Conservation (phyloP, 805 yeast species). For the Yarrowia divulgata region DNA sequence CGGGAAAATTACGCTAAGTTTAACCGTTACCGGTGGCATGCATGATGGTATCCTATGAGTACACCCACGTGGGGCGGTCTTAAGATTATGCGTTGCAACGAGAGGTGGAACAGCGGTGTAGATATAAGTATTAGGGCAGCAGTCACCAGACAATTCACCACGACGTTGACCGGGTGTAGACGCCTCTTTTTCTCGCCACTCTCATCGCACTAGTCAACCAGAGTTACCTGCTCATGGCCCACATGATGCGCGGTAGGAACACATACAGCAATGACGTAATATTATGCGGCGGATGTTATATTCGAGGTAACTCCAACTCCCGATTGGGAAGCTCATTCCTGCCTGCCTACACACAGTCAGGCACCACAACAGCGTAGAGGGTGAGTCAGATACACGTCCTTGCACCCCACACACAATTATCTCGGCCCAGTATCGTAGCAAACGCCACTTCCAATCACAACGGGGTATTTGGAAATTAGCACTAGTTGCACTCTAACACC, state of each 20-base stretch:
- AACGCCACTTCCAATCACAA: too few relatives aligned
- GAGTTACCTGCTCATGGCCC: too few relatives aligned
- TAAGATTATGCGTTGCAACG: constrained; percentile 7
- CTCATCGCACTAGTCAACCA: neutral
- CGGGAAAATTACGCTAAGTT: constrained; percentile 9
- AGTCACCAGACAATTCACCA: too few relatives aligned
- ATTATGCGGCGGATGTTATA: neutral
- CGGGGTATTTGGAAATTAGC: too few relatives aligned
- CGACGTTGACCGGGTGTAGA: too few relatives aligned
- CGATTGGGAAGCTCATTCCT: constrained; percentile 11
- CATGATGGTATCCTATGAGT: constrained; percentile 18
- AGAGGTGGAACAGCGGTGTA: neutral
- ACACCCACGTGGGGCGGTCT: constrained; percentile 22
- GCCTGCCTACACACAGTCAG: neutral
- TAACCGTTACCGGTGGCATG: constrained; percentile 28
- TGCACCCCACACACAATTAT: neutral
- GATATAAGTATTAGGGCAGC: neutral
- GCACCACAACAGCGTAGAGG: neutral
- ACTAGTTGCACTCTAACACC: neutral
- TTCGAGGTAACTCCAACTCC: neutral
- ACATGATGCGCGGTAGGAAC: neutral
- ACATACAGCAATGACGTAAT: constrained; percentile 21
- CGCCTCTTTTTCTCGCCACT: neutral
- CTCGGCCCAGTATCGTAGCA: too few relatives aligned
- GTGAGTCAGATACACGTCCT: neutral